Evolutionary conservation across 2,329 filamentous ascomycete genomes (phyloP).

Genomic region (Blumeria graminis): DNA sequence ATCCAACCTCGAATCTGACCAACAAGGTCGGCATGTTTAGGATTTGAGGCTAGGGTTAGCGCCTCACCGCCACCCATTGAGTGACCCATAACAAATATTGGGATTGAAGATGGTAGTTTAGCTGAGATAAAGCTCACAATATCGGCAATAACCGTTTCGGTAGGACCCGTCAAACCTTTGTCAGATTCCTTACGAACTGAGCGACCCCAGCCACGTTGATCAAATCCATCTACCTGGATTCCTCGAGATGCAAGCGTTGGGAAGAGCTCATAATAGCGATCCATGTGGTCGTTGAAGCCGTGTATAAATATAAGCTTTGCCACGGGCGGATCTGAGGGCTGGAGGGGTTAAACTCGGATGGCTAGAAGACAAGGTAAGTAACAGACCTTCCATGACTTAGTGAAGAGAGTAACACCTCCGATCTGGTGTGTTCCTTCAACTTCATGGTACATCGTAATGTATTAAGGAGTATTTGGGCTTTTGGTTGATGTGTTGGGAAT

Average conservation of each 20-base stretch:
- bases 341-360: neutral
- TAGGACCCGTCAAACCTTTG: slow-evolving; percentile 50
- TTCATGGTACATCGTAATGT: slow-evolving; percentile 11
- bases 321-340: slow-evolving; percentile 17
- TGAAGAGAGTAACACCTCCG: slow-evolving; percentile 13
- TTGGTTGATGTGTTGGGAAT: neutral
- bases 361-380: neutral
- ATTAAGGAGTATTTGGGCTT: neutral
- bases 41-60: slow-evolving; percentile 31
- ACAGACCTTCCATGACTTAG: slow-evolving; percentile 14
- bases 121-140: slow-evolving; percentile 49
- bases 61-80: slow-evolving; percentile 74
- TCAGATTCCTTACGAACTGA: slow-evolving; percentile 37
- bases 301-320: slow-evolving; percentile 67
- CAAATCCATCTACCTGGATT: slow-evolving; percentile 55
- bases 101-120: slow-evolving; percentile 27
- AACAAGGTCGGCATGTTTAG: slow-evolving; percentile 28
- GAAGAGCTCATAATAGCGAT: slow-evolving; percentile 56
- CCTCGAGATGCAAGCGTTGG: slow-evolving; percentile 40
- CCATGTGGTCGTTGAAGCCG: slow-evolving; percentile 71
- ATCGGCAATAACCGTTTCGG: slow-evolving; percentile 47
- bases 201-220: slow-evolving; percentile 76
- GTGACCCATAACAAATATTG: slow-evolving; percentile 71
- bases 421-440: slow-evolving; percentile 14
- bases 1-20: slow-evolving; percentile 46